Base-by-base conservation (phyloP, 1,139 yeast species). In the Yamadazyma mexicana region DNA sequence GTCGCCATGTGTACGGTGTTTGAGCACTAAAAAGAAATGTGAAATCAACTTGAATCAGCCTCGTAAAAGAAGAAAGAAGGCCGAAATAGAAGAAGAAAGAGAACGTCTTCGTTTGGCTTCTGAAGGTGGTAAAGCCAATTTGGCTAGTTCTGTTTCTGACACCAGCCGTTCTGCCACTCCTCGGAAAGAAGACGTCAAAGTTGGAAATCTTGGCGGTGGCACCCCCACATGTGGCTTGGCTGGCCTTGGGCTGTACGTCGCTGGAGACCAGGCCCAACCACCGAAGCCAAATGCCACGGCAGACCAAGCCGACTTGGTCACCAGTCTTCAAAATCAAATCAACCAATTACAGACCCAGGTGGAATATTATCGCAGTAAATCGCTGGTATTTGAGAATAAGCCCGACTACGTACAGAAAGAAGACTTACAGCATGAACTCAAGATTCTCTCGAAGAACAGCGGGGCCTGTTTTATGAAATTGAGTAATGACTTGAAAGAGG, bases 1-100 rank as follows among this genome's bases (percentile, higher is more conserved):
- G 2, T 77, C 81, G n/a, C 79, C 92, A 0, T 89, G 97, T 61
- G 63, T 75, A 7, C 70, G 96, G 36, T 89, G 97, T 57, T 48
- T 76, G 25, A 86, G 81, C 55, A 72, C 85, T 18, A 72, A 75
- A 32, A 69, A 81, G 43, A 62, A 61, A 26, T 89, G 97, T 62
- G 82, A 81, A 42, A 81, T 85, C 39, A 88, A 86, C 49, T 55
- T 79, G 17, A 73, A 79, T 14, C 86, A 79, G 40, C 69, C 82
- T 7, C 66, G 83, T 35, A 75, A 83, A 49, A 74, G 81, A 45
- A 61, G 72, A 45, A 65, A 66, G 39, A 69, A 66, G 49, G 63
- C 65, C 3, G 66, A 58, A 33, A 55, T 54, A 20, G 42, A 50
- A 20, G 55, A 49, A 34, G 61, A 49, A 37, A 46, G 52, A 42